Evolutionary conservation across 495 filamentous ascomycete genomes (phyloP).

Genomic region (Staphylotrichum longicolle): DNA sequence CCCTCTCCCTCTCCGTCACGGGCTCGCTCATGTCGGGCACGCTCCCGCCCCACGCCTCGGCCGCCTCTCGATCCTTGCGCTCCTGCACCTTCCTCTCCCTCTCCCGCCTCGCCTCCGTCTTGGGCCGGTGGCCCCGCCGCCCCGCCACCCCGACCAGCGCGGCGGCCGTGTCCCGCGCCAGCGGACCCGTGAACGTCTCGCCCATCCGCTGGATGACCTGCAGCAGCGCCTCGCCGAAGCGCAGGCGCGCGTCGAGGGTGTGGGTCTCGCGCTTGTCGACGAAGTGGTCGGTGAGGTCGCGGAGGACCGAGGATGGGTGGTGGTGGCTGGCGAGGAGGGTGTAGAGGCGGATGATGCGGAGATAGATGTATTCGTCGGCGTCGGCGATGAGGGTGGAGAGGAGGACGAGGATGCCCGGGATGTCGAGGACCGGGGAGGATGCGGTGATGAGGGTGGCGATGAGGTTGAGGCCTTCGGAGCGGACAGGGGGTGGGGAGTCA

Average conservation of each 20-base stretch:
- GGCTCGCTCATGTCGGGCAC: conserved; percentile 48
- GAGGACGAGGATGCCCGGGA: conserved; percentile 63
- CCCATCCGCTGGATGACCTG: conserved; percentile 67
- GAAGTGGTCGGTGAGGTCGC: conserved; percentile 67
- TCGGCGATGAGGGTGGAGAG: conserved; percentile 66
- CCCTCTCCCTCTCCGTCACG: conserved; percentile 45
- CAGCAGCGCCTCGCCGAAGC: conserved; percentile 70
- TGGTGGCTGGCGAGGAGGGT: conserved; percentile 56
- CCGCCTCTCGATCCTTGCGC: conserved; percentile 49
- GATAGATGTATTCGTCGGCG: conserved; percentile 71
- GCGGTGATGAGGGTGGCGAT: conserved; percentile 62
- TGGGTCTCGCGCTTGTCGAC: conserved; percentile 59
- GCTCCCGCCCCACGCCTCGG: conserved; percentile 54
- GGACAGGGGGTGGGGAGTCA: conserved; percentile 71
- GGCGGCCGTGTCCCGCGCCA: conserved; percentile 55
- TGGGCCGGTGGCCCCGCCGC: conserved; percentile 57
- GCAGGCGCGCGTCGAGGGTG: conserved; percentile 62
- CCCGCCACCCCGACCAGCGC: conserved; percentile 66
- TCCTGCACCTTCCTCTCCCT: conserved; percentile 47
- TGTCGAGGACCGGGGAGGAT: conserved; percentile 64
- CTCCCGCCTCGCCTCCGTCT: conserved; percentile 50
- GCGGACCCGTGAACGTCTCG: conserved; percentile 58
- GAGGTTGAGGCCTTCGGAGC: conserved; percentile 73
- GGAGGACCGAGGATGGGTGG: conserved; percentile 64
- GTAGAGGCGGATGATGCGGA: conserved; percentile 67